Percentiles rank a stretch among this genome's conserved stretches.
These are phyloP conservation scores for Fusarium piperis DNA, from an alignment of 2,329 filamentous ascomycete species.

Conservation along the genomic window DNA sequence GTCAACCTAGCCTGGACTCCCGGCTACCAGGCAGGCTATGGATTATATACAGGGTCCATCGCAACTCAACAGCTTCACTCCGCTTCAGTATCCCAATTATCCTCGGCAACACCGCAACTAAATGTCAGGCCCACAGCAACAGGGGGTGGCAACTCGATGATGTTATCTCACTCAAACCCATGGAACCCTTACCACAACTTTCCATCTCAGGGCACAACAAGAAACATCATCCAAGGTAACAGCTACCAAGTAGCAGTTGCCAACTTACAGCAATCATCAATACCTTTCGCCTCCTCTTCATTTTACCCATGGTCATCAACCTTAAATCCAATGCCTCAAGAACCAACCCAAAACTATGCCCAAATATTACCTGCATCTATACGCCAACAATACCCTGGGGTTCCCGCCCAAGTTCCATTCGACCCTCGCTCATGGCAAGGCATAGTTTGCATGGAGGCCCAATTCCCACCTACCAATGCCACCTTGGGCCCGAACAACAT, in stretches of 20 bases:
- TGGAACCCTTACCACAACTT: background rate
- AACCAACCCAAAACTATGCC: background rate
- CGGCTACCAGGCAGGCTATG: background rate
- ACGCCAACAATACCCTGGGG: background rate
- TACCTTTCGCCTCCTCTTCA: background rate
- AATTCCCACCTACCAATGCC: background rate
- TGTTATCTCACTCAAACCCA: background rate
- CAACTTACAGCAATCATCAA: background rate
- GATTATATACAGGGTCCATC: background rate
- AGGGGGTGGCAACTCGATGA: background rate
- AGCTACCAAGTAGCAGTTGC: background rate
- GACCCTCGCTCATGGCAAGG: background rate
- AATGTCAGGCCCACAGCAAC: background rate
- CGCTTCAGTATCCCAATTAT: background rate
- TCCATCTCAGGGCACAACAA: background rate
- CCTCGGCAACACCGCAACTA: background rate
- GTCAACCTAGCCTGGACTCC: no score
- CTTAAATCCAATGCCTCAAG: background rate
- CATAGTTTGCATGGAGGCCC: background rate
- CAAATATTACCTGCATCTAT: fast-evolving
- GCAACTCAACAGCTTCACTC: background rate
- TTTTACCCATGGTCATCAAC: background rate
- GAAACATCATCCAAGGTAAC: background rate
- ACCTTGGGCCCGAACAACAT: background rate
- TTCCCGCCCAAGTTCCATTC: background rate